Evolutionary conservation across 805 yeast species (phyloP).

Genomic region (Kregervanrija pseudodelftensis): DNA sequence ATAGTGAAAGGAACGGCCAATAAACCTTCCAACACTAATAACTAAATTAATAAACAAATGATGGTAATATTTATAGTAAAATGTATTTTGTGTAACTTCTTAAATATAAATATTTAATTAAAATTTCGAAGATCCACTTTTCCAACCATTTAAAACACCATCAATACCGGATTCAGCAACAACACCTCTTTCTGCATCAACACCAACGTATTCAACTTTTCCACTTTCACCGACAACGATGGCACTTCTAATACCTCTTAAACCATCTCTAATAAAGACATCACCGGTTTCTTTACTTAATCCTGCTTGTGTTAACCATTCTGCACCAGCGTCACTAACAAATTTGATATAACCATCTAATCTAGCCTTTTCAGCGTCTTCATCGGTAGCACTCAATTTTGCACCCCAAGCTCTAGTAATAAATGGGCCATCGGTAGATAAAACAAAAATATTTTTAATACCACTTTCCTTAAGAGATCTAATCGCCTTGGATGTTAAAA

Average conservation of each 20-base stretch:
- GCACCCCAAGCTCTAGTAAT: conserved; percentile 40
- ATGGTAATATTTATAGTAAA: neutral
- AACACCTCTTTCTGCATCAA: conserved; percentile 34
- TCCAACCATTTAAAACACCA: conserved; percentile 7
- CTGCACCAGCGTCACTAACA: conserved; percentile 45
- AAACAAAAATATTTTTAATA: conserved; percentile 30
- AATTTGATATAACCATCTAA: conserved; percentile 32
- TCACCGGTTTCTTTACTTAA: conserved; percentile 8
- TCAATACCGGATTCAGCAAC: conserved; percentile 11
- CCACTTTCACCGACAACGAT: conserved; percentile 47
- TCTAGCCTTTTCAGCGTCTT: neutral
- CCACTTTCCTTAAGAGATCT: conserved; percentile 30
- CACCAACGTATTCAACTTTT: conserved; percentile 29
- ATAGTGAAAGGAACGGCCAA: conserved; percentile 2
- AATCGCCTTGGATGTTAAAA: conserved; percentile 26
- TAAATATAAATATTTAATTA: neutral
- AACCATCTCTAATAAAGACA: conserved; percentile 7
- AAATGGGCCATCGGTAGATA: conserved; percentile 38
- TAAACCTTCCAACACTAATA: neutral
- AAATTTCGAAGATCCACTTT: neutral
- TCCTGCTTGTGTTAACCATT: conserved; percentile 6
- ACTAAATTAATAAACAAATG: neutral
- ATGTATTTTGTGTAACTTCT: too few species aligned
- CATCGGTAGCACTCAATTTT: conserved; percentile 35
- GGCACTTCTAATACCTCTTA: conserved; percentile 48